Percentiles rank a stretch among this genome's conserved stretches.
Conservation (phyloP, 2,329 filamentous ascomycete genomes). For the Passalora sequoiae region DNA sequence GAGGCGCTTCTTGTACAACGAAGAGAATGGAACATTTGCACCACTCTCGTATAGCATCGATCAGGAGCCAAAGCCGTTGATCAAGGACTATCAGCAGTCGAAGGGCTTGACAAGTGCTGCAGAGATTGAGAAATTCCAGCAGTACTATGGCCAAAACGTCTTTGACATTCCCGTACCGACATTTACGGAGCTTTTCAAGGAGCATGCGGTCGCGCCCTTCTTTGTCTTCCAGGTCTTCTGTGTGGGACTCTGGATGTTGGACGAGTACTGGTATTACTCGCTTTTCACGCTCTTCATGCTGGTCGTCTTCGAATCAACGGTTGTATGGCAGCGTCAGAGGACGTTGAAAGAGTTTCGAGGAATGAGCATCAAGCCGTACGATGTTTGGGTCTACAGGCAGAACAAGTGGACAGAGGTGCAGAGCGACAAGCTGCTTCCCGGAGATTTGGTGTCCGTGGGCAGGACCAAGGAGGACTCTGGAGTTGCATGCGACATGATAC, state of each 20-base stretch:
- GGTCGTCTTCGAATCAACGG: conserved; percentile 93
- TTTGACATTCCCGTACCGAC: conserved; percentile 97
- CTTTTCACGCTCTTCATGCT: conserved; percentile 99
- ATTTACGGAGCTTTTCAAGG: conserved; percentile 92
- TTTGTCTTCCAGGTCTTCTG: conserved; percentile 99
- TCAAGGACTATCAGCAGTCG: conserved; percentile 73
- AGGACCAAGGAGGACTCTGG: conserved; percentile 96
- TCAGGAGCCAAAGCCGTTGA: conserved; percentile 70
- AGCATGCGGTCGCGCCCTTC: conserved; percentile 97
- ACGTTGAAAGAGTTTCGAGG: conserved; percentile 94
- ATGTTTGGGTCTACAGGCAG: conserved; percentile 82
- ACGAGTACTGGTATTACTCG: conserved; percentile 99
- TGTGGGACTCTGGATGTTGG: conserved; percentile 95
- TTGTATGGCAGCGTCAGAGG: conserved; percentile 97
- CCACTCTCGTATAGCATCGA: conserved; percentile 82
- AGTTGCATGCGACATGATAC: conserved; percentile 92
- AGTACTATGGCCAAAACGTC: conserved; percentile 92
- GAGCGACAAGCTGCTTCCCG: conserved; percentile 87
- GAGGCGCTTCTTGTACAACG: conserved; percentile 83
- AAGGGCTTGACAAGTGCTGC: conserved; percentile 67
- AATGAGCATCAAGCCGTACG: conserved; percentile 99
- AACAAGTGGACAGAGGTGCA: conserved; percentile 82
- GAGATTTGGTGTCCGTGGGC: conserved; percentile 85
- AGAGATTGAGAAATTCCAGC: conserved; percentile 74
- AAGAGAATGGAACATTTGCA: conserved; percentile 67